Base-by-base conservation (phyloP, 768 basidiomycete species). In the Tricholoma furcatifolium region DNA sequence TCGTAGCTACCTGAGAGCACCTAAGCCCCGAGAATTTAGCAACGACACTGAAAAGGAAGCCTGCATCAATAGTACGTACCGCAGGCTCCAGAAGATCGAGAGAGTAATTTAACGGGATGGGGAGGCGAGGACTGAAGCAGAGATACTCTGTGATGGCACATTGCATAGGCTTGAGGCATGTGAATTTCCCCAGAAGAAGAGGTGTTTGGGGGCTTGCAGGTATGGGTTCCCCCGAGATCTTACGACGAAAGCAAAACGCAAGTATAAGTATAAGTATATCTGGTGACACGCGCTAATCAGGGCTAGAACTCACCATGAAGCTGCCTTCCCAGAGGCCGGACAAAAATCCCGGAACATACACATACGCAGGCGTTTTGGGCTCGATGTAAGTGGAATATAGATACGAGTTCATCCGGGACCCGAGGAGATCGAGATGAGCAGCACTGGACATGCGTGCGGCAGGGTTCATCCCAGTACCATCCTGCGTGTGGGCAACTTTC, bases 271-370 rank as follows among this genome's bases (percentile, higher is more conserved):
- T 40, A 43, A 34, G 51, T 38, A 57, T 36, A 54, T 47, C 38
- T 39, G 48, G 14, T n/a, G n/a, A n/a, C n/a, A n/a, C 14, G 14
- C 27, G n/a, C 2, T 20, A 41, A 20, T 32, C 36, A 27, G 55
- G 45, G 50, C n/a, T 50, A 50, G 17, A 31, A 62, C 70, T 62
- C 58, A 83, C 84, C 79, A 80, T 80, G 62, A 76, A 81, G 43
- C 70, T 71, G 1, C 84, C 84, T 66, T 84, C 77, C 84, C 84
- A 86, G 53, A 78, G 61, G 3, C 82, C 84, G 24, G 79, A 70
- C 50, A 85, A 70, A 31, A 72, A 64, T 15, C 80, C 80, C 35
- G 76, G 74, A 59, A 68, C 60, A 58, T 73, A 74, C 21, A 63
- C 57, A 44, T 63, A 61, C n/a, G 56, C 60, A 51, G 65, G 64